Evolutionary conservation across 2,329 filamentous ascomycete species (phyloP).

Genomic region (Epichloe uncinata): DNA sequence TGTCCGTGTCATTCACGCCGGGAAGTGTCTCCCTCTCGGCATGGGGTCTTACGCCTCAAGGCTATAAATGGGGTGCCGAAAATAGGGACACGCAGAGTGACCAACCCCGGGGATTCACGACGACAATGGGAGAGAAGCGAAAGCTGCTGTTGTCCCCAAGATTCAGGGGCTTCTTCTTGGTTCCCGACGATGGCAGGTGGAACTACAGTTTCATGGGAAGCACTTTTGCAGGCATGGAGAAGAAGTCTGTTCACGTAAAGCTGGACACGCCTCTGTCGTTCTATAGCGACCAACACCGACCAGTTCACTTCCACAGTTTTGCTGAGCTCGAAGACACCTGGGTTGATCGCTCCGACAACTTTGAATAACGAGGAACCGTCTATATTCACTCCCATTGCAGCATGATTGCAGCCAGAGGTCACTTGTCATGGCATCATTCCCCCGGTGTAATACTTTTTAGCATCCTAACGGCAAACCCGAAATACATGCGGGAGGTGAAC

Average conservation of each 20-base stretch:
- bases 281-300: constrained; percentile 85
- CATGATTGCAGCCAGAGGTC: background rate
- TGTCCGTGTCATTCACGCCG: constrained; percentile 92
- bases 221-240: constrained; percentile 75
- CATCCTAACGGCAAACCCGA: too few relatives aligned
- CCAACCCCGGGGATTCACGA: constrained; percentile 86
- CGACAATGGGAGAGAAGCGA: constrained; percentile 86
- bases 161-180: constrained; percentile 90
- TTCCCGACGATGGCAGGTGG: constrained; percentile 82
- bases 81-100: constrained; percentile 90
- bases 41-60: constrained; percentile 81
- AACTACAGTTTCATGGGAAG: constrained; percentile 98
- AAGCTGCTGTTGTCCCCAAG: constrained; percentile 87
- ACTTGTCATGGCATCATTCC: too few relatives aligned
- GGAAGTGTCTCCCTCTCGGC: constrained; percentile 90
- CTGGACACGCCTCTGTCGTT: constrained; percentile 83
- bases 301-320: constrained; percentile 94
- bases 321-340: constrained; percentile 94
- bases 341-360: constrained; percentile 86
- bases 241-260: constrained; percentile 82
- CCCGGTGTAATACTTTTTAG: too few relatives aligned
- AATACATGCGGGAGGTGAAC: too few relatives aligned
- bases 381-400: background rate
- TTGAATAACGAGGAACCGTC: constrained; percentile 47
- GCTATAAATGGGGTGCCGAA: constrained; percentile 93